These are phyloP conservation scores for Arthrinium puccinioides DNA, from an alignment of 2,329 filamentous ascomycete species.

Conservation along the genomic window DNA sequence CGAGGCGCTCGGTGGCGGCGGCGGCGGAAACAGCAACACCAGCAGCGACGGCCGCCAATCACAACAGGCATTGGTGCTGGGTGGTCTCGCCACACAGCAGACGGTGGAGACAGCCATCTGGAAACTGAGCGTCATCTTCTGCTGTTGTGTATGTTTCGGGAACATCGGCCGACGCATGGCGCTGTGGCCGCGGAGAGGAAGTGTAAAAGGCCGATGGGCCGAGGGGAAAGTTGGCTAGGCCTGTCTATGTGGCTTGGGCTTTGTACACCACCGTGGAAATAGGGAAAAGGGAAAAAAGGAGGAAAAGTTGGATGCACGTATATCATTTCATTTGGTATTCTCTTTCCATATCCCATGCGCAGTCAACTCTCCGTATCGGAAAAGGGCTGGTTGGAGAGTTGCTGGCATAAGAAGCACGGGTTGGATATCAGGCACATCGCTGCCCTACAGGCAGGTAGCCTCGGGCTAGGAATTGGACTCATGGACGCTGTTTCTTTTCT, in stretches of 20 bases:
- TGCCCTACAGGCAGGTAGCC: too few relatives aligned
- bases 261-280: too few relatives aligned
- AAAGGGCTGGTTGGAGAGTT: too few relatives aligned
- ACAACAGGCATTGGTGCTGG: slow-evolving; percentile 30
- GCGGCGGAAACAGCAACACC: background rate
- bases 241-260: background rate
- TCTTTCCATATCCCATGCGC: too few relatives aligned
- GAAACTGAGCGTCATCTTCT: slow-evolving; percentile 91
- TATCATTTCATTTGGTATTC: too few relatives aligned
- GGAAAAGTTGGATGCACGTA: too few relatives aligned
- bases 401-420: too few relatives aligned
- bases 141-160: slow-evolving; percentile 90
- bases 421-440: too few relatives aligned
- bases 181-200: slow-evolving; percentile 34
- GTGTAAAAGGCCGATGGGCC: slow-evolving; percentile 39
- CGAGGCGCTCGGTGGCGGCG: background rate
- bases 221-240: slow-evolving; percentile 1
- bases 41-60: background rate
- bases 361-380: too few relatives aligned
- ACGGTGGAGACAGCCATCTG: slow-evolving; percentile 71
- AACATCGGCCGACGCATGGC: slow-evolving; percentile 82
- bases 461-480: too few relatives aligned
- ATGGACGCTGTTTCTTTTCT: too few relatives aligned
- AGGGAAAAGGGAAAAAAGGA: too few relatives aligned
- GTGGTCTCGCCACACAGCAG: slow-evolving; percentile 52